Evolutionary conservation across 345 rosid genomes (phyloP).

Genomic region (Lepidium aucheri): DNA sequence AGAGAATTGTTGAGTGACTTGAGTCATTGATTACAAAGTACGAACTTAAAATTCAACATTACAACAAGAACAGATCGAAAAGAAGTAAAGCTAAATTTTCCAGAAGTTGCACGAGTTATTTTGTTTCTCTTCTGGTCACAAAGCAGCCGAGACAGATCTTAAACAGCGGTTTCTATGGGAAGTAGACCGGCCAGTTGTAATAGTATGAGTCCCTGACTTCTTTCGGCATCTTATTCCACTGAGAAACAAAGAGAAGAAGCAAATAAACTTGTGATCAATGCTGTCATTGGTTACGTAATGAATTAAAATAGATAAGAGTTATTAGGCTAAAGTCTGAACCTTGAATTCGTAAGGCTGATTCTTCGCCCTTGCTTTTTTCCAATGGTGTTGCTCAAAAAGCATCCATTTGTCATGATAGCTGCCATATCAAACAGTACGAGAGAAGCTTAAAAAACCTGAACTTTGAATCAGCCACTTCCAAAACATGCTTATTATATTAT

Average conservation of each 20-base stretch:
- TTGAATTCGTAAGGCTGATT: conserved; percentile 68
- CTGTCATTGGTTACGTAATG: neutral
- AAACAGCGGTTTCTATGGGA: conserved; percentile 36
- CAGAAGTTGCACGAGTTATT: neutral
- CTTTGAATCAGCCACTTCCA: neutral
- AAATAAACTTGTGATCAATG: neutral
- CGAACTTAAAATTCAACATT: neutral
- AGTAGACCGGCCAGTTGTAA: conserved; percentile 78
- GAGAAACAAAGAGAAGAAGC: conserved; percentile 22
- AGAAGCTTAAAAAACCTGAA: neutral
- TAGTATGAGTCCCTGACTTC: conserved; percentile 67
- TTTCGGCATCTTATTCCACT: conserved; percentile 87
- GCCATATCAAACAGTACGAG: conserved; percentile 16
- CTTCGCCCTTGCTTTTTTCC: conserved; percentile 74
- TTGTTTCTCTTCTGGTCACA: neutral
- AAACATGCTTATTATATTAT: neutral
- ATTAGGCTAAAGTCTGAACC: conserved; percentile 27
- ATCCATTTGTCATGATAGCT: conserved; percentile 92
- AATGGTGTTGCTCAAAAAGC: conserved; percentile 76
- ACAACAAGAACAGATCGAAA: neutral
- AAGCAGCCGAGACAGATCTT: too few relatives aligned
- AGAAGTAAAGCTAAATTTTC: neutral
- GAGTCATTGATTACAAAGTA: neutral
- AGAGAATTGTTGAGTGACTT: conserved; percentile 4
- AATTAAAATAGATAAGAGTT: neutral